Conservation (phyloP, 768 basidiomycete genomes). For the Tulasnella sp. region DNA sequence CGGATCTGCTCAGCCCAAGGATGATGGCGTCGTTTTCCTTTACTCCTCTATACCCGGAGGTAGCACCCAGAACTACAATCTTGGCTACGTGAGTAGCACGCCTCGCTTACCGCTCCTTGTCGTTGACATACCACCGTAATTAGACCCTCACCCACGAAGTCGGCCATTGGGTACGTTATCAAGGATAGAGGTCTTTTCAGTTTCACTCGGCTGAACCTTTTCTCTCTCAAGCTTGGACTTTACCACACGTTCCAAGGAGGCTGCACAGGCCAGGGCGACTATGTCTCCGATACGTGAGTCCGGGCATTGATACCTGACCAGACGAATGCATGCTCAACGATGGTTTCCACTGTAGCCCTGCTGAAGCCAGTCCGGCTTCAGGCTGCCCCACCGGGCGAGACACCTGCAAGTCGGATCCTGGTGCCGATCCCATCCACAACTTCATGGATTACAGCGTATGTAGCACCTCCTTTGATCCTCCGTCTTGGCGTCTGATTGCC, state of each 20-base stretch:
- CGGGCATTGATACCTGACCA: slow-evolving; percentile 20
- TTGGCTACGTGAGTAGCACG: neutral
- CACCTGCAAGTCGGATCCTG: slow-evolving; percentile 24
- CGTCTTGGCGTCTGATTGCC: neutral
- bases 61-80: slow-evolving; percentile 12
- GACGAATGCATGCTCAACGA: neutral
- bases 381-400: slow-evolving; percentile 29
- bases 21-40: slow-evolving; percentile 33
- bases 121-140: neutral
- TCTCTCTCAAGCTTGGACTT: too few relatives aligned
- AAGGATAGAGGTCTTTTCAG: too few relatives aligned
- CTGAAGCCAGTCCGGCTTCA: slow-evolving; percentile 23
- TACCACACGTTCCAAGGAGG: slow-evolving; percentile 33
- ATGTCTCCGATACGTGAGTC: slow-evolving; percentile 20
- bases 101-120: too few relatives aligned
- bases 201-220: too few relatives aligned
- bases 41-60: slow-evolving; percentile 27
- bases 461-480: neutral
- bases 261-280: slow-evolving; percentile 21
- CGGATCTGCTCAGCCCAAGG: slow-evolving; percentile 19
- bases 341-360: slow-evolving; percentile 17
- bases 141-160: slow-evolving; percentile 30
- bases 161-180: slow-evolving; percentile 33
- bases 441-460: slow-evolving; percentile 19
- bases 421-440: slow-evolving; percentile 19